Percentiles rank a stretch among this genome's conserved stretches.
Conservation (phyloP, 805 yeast genomes). For the Candida taoyuanica region DNA sequence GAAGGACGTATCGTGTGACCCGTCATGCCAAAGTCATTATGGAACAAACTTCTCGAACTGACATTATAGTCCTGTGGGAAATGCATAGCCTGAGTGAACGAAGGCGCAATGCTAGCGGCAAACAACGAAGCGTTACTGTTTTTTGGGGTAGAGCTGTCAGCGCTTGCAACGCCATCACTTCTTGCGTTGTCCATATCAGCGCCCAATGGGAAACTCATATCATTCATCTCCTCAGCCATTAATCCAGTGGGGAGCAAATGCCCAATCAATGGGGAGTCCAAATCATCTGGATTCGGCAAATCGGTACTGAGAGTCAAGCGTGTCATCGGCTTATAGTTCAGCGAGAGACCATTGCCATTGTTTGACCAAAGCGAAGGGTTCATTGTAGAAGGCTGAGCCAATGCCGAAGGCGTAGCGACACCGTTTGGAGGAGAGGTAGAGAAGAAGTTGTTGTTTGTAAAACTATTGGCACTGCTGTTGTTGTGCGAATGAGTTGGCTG, state of each 20-base stretch:
- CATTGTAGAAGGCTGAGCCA: slow-evolving; percentile 1
- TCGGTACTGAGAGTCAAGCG: slow-evolving; percentile 12
- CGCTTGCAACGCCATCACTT: slow-evolving; percentile 8
- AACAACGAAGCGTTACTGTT: slow-evolving; percentile 3
- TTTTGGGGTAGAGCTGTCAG: slow-evolving; percentile 8
- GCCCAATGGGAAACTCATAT: slow-evolving; percentile 6
- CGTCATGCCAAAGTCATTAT: slow-evolving; percentile 16
- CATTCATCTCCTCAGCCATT: slow-evolving; percentile 25
- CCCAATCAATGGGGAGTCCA: slow-evolving; percentile 32
- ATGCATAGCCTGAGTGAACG: slow-evolving; percentile 5
- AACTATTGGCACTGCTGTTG: slow-evolving; percentile 3
- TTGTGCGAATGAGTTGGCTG: neutral
- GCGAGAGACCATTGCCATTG: slow-evolving; percentile 2
- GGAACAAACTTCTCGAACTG: slow-evolving; percentile 18
- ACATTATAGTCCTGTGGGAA: slow-evolving; percentile 15
- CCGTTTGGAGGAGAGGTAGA: slow-evolving; percentile 7
- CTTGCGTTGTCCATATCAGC: neutral
- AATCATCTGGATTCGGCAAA: slow-evolving; percentile 22
- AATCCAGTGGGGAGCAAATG: slow-evolving; percentile 34
- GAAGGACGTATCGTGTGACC: slow-evolving; percentile 15
- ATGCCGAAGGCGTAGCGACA: neutral
- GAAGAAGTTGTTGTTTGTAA: slow-evolving; percentile 1
- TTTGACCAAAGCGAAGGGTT: slow-evolving; percentile 12
- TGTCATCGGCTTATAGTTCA: slow-evolving; percentile 6
- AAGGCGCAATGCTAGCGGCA: slow-evolving; percentile 2